phyloP scores from a whole-genome alignment of 2,329 filamentous ascomycete genomes.

The Eutypa lata region DNA sequence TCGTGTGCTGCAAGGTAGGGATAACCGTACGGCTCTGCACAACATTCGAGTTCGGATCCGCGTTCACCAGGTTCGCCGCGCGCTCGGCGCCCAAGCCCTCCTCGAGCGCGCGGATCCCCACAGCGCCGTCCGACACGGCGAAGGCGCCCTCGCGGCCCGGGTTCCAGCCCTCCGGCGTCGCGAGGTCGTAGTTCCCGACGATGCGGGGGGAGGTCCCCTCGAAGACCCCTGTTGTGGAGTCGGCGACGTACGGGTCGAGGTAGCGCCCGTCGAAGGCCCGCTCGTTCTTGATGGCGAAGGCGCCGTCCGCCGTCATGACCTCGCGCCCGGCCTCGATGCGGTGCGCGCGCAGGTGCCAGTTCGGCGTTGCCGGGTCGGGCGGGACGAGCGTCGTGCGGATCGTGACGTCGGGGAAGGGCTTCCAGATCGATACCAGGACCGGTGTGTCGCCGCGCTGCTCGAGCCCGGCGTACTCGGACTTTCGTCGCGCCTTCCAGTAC shows the following conservation, averaged over 20 bases:
- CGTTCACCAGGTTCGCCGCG: constrained; percentile 64
- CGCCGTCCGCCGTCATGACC: constrained; percentile 70
- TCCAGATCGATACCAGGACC: constrained; percentile 67
- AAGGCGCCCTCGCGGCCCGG: constrained; percentile 51
- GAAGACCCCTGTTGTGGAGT: too few species aligned
- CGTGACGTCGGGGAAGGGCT: constrained; percentile 66
- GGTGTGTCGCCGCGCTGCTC: constrained; percentile 52
- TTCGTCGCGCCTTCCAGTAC: constrained; percentile 72
- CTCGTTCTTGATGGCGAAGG: constrained; percentile 65
- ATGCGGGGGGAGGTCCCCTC: constrained; percentile 54
- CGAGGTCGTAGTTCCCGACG: constrained; percentile 59
- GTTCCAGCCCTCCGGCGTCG: constrained; percentile 50
- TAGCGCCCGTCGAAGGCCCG: constrained; percentile 45
- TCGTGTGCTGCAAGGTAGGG: constrained; percentile 63
- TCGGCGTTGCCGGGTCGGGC: constrained; percentile 53
- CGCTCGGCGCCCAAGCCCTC: constrained; percentile 45
- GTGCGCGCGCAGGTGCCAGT: constrained; percentile 70
- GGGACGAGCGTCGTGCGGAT: constrained; percentile 65
- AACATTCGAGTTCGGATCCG: constrained; percentile 77
- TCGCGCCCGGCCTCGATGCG: constrained; percentile 56
- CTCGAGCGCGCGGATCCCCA: constrained; percentile 56
- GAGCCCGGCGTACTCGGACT: constrained; percentile 62
- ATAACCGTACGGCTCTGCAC: constrained; percentile 69
- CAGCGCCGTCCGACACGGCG: constrained; percentile 54
- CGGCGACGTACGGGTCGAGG: constrained; percentile 47